Evolutionary conservation across 129 eudicot genomes (phyloP), one percentile per base, ranked within the genome.

Genomic region (Flaveria linearis): DNA sequence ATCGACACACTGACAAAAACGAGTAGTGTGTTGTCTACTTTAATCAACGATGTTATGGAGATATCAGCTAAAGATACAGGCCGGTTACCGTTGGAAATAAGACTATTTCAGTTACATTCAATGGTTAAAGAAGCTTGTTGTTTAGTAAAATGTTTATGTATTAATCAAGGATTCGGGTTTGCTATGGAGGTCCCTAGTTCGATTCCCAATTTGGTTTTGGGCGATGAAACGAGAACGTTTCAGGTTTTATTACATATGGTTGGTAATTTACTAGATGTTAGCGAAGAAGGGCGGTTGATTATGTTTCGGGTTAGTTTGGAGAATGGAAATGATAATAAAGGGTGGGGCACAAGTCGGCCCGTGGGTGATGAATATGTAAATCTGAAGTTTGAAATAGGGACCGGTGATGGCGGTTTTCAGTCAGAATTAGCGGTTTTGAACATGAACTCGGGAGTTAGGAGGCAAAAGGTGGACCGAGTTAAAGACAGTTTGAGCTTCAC

Each of bases 171-270:
- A 2, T 84, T 85, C 33, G 84, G 85, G 71, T 90, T 88, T 47
- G 61, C 80, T 5, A 67, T 85, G 81, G 94, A 88, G 60, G 79
- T 88, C 10, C 80, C 88, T 23, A 87, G 53, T n/a, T 49, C 72
- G 9, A 78, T 92, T 42, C 96, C 92, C 15, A 89, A 89, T 71
- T 76, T 74, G 66, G 89, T 92, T 60, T 81, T 88, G 82, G 98
- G 98, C 20, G 98, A 90, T 75, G 98, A 92, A 76, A 83, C 77
- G 81, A 86, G 98, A 69, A 76, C 88, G 5, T 90, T 92, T 86
- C 98, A 92, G 82, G 96, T 90, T 52, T 43, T 92, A 5, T 67
- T 92, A 76, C 96, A 92, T 83, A 92, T 92, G 96, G 87, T 88
- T 17, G 96, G 98, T 33, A 80, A 92, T 81, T 73, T 90, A 23